A percentile compares a stretch with the other conserved stretches of the same genome.
Evolutionary conservation across 2,329 filamentous ascomycete genomes (phyloP).

Genomic region (Aspergillus sp.): DNA sequence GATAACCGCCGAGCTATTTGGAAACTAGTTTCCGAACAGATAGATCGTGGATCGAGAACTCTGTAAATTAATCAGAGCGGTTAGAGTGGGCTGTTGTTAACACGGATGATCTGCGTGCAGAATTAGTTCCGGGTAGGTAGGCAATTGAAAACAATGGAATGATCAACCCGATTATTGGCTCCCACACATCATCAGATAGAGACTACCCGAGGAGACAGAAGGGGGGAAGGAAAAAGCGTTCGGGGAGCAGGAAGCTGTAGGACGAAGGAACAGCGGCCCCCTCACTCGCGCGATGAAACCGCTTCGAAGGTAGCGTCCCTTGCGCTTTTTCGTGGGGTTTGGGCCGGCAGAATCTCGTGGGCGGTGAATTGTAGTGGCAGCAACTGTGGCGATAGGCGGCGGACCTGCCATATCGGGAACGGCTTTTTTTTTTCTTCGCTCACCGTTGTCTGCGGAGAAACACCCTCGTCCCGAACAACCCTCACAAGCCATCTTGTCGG

Average conservation of each 20-base stretch:
- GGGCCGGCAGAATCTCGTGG: constrained; percentile 24
- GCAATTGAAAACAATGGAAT: constrained; percentile 4
- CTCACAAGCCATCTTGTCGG: no score
- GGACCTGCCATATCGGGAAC: constrained; percentile 31
- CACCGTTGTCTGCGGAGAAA: constrained; percentile 7
- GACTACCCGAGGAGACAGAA: background rate
- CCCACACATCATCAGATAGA: background rate
- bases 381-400: constrained; percentile 26
- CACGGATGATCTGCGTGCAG: constrained; percentile 10
- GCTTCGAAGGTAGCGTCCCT: constrained; percentile 1
- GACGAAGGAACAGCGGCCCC: background rate
- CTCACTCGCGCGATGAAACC: background rate
- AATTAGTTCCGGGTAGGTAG: constrained; percentile 16
- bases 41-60: background rate
- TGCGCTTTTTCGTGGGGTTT: constrained; percentile 28
- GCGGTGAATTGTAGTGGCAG: constrained; percentile 24
- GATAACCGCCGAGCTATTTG: background rate
- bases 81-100: constrained; percentile 2
- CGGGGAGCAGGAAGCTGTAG: background rate
- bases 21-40: background rate
- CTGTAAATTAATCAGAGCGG: background rate
- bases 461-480: background rate
- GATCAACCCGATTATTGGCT: background rate
- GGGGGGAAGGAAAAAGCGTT: background rate
- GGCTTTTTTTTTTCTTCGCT: constrained; percentile 19